A percentile compares a stretch with the other conserved stretches of the same genome.
phyloP scores from a whole-genome alignment of 225 moss, liverwort and hornwort species.

The Anthoceros angustus region DNA sequence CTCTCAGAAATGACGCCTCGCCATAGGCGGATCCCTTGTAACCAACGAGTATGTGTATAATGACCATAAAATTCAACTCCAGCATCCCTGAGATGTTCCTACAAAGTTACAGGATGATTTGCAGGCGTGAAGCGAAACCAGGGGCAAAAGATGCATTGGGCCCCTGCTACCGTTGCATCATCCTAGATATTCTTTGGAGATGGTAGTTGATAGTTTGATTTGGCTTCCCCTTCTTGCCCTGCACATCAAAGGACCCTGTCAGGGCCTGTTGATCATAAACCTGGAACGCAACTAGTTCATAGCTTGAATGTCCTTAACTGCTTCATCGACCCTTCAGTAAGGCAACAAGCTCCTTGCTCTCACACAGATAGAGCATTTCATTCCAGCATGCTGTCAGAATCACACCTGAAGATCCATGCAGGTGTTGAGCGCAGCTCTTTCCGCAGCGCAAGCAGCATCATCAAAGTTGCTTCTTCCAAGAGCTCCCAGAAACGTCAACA shows the following conservation, averaged over 20 bases:
- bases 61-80: not conserved
- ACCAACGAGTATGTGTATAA: too few relatives aligned
- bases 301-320: not conserved
- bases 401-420: conserved; percentile 94
- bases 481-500: conserved; percentile 74
- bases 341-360: not conserved
- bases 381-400: too few relatives aligned
- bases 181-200: conserved; percentile 78
- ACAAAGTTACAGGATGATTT: not conserved
- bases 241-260: conserved; percentile 10
- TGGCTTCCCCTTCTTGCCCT: conserved; percentile 77
- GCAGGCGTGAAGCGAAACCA: too few relatives aligned
- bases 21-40: too few relatives aligned
- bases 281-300: not conserved
- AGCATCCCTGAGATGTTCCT: not conserved
- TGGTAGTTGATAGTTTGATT: conserved; percentile 84
- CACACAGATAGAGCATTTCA: not conserved
- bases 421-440: conserved; percentile 52
- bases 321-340: not conserved
- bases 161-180: conserved; percentile 38
- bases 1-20: too few relatives aligned
- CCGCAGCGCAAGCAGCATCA: conserved; percentile 54
- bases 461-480: conserved; percentile 82
- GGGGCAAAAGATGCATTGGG: too few relatives aligned
- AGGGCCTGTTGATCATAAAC: not conserved